Evolutionary conservation across 495 filamentous ascomycete genomes (phyloP), one percentile per base, ranked within the genome.

Genomic region (Amorphotheca resinae): DNA sequence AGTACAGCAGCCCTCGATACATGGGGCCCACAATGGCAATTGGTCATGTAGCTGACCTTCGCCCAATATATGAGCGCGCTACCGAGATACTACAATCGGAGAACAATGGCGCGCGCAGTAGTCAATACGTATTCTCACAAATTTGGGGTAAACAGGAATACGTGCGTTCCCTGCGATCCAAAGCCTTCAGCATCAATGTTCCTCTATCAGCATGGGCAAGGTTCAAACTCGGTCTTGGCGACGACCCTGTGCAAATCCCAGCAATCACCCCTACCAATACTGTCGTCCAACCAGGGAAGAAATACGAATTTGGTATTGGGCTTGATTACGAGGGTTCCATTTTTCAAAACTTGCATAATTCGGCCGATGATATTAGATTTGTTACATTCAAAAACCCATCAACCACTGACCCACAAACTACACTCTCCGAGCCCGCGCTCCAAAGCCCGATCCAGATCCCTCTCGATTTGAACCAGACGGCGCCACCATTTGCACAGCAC

Each of bases 81-180:
- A 9, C 22, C 17, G 38, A 51, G 15, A 15, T 43, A 9, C 44
- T 42, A 2, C 23, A 32, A 32, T 31, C 16, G 4, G 26, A 18
- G 8, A 7, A 21, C 2, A 17, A 21, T 26, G n/a, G n/a, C n/a
- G 9, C 30, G 18, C 14, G 16, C 14, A 21, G 15, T 1, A 44
- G 11, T n/a, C 64, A 74, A 55, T 51, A 65, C 37, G 62, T 72
- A 8, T 63, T 78, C 44, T 70, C 70, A 8, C 63, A 70, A 41
- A 71, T 80, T 40, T 77, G 69, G 41, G 74, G 72, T 32, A 63
- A 69, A 31, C 74, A 80, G 49, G 74, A 79, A 57, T 69, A 71
- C 25, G 9, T 28, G 25, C 25, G 25, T 11, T 32, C 15, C 33
- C 30, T 14, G 15, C 28, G 12, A 7, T 35, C 28, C 14, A 12